Evolutionary conservation across 2,329 filamentous ascomycete species (phyloP).

Genomic region (Falciphora oryzae): DNA sequence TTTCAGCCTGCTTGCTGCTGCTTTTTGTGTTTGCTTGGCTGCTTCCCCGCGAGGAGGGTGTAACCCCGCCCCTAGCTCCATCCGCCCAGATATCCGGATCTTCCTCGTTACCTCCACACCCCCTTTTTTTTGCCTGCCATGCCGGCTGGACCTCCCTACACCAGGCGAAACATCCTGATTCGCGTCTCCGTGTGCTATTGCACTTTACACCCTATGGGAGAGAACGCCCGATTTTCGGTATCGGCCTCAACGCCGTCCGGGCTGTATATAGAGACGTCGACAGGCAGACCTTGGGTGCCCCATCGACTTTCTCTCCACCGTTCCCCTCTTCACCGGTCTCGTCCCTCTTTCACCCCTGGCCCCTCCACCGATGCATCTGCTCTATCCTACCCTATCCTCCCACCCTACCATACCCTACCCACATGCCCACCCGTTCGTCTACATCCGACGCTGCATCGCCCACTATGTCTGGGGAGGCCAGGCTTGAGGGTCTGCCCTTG

Average conservation of each 20-base stretch:
- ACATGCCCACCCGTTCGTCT: neutral
- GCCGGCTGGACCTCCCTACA: neutral
- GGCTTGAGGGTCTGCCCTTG: neutral
- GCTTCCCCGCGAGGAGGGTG: neutral
- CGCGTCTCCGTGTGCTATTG: neutral
- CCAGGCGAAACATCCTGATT: neutral
- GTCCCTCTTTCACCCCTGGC: neutral
- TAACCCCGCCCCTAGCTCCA: neutral
- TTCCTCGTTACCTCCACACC: neutral
- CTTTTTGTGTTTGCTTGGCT: neutral
- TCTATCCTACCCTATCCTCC: neutral
- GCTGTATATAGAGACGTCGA: neutral
- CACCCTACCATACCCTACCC: neutral
- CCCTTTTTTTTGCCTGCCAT: neutral
- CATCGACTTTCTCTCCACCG: neutral
- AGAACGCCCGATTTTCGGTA: neutral
- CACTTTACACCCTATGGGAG: neutral
- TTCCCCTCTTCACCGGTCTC: neutral
- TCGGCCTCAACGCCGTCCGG: neutral
- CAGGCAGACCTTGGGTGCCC: neutral
- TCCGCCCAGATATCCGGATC: neutral
- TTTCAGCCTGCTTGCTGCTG: too few relatives aligned
- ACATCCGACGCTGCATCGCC: neutral
- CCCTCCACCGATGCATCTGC: neutral
- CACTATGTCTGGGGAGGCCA: neutral